Evolutionary conservation across 2,329 filamentous ascomycete genomes (phyloP), one percentile per base, ranked within the genome.

Genomic region (Paramyrothecium roridum): DNA sequence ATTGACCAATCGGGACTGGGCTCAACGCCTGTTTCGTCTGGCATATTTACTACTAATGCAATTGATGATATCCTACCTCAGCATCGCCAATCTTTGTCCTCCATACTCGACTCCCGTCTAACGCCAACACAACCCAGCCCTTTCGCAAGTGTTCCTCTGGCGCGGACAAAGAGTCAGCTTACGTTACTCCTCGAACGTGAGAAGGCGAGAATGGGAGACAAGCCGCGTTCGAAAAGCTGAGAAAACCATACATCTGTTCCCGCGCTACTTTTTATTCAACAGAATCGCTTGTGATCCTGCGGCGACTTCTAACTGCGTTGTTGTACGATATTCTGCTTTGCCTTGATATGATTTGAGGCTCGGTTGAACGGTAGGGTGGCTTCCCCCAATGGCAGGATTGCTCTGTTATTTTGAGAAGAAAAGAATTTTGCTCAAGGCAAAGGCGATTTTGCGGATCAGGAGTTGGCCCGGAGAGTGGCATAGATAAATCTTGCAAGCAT

Each of bases 101-200:
- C 67, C 13, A 59, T 71, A 19, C 63, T 68, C 8, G 71, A 73
- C 23, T 71, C 73, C 10, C 64, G 71, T 21, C 76, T 82, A 54
- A 75, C 73, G 4, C 81, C 81, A 22, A 83, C 80, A 1, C 76
- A 75, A 54, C 80, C 79, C 4, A 79, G 73, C 47, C 67, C 73
- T 12, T 70, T 73, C 16, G 69, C 77, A 23, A 69, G 69, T 16
- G 72, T 82, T 8, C 80, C 79, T 3, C 70, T 86, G 50, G 81
- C 75, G n/a, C 74, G 82, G 55, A 81, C 82, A n/a, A 84, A 80
- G 66, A 86, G 83, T 61, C 82, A 86, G 64, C 71, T 87, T 26
- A 80, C 79, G 11, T 69, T 86, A 3, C 71, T 87, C 1, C 71
- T 86, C 20, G 80, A 84, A 60, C 77, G 79, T 37, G 81, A 82